A percentile compares a stretch with the other conserved stretches of the same genome.
Conservation (phyloP, 1,284 basidiomycete species). For the Stereum hirsutum region DNA sequence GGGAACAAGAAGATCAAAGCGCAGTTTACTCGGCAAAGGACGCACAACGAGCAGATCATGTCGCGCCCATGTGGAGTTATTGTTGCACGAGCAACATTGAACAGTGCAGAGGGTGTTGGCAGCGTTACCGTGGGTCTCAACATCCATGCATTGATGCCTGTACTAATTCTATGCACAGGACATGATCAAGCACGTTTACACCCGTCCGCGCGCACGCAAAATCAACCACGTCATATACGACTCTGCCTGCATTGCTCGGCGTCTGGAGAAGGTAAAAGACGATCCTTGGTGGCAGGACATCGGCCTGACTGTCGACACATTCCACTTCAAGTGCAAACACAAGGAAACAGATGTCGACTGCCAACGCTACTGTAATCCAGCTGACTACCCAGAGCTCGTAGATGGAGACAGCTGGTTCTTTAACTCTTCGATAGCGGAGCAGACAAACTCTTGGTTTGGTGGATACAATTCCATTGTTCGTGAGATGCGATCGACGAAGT, state of each 20-base stretch:
- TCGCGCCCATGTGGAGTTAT: slow-evolving; percentile 19
- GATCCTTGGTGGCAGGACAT: too few relatives aligned
- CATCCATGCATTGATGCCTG: not conserved
- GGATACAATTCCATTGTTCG: slow-evolving; percentile 8
- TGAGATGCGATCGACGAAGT: slow-evolving; percentile 1
- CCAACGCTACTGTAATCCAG: slow-evolving; percentile 22
- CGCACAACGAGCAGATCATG: slow-evolving; percentile 23
- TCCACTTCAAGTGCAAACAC: slow-evolving; percentile 25
- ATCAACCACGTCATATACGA: slow-evolving; percentile 20
- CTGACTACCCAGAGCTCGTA: slow-evolving; percentile 16
- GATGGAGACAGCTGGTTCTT: slow-evolving; percentile 18
- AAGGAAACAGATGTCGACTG: slow-evolving; percentile 19
- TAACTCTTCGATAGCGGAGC: slow-evolving; percentile 17
- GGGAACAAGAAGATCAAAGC: slow-evolving; percentile 14
- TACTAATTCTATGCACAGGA: not conserved
- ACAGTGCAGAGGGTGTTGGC: slow-evolving; percentile 16
- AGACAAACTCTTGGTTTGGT: slow-evolving; percentile 18
- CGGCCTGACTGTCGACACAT: slow-evolving; percentile 23
- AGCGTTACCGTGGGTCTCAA: slow-evolving; percentile 5
- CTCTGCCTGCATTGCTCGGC: slow-evolving; percentile 18
- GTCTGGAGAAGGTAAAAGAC: slow-evolving; percentile 6
- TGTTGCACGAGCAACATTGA: slow-evolving; percentile 18
- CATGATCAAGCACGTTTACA: slow-evolving; percentile 4
- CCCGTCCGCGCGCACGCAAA: slow-evolving; percentile 7
- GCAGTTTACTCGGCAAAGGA: slow-evolving; percentile 15